Conservation (phyloP, 495 filamentous ascomycete species). For the Chlorociboria aeruginascens region DNA sequence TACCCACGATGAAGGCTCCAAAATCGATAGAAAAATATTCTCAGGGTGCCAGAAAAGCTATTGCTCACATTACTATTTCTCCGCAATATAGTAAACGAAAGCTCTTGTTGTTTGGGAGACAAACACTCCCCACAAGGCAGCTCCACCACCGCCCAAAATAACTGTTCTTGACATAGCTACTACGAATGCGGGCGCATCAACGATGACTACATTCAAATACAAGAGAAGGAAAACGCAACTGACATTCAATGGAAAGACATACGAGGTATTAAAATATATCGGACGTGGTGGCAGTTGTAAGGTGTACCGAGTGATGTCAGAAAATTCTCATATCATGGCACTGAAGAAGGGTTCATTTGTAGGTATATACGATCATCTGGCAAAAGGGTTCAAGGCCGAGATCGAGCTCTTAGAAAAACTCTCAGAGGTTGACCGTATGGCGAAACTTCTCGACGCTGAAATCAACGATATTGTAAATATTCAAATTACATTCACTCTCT, state of each 20-base stretch:
- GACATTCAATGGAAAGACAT: constrained; percentile 81
- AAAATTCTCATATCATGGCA: constrained; percentile 88
- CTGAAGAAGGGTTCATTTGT: constrained; percentile 87
- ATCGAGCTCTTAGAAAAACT: constrained; percentile 84
- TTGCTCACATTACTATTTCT: too few species aligned
- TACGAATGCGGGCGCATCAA: constrained; percentile 54
- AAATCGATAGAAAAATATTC: too few species aligned
- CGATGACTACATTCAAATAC: constrained; percentile 38
- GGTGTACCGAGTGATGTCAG: constrained; percentile 93
- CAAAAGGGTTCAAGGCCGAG: constrained; percentile 89
- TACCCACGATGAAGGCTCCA: too few species aligned
- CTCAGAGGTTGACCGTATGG: constrained; percentile 73
- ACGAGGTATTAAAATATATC: constrained; percentile 77
- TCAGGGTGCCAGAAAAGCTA: too few species aligned
- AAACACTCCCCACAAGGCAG: constrained; percentile 74
- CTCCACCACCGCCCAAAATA: constrained; percentile 89
- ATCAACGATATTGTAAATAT: constrained; percentile 69
- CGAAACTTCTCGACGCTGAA: constrained; percentile 84
- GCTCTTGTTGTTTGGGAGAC: constrained; percentile 55
- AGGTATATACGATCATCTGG: constrained; percentile 69
- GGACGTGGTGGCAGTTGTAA: constrained; percentile 85
- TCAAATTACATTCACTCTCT: neutral
- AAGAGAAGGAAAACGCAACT: constrained; percentile 55
- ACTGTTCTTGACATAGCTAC: constrained; percentile 89
- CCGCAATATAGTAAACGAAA: constrained; percentile 35